Conservation (phyloP, 2,329 filamentous ascomycete genomes). For the Arthrobotrys pseudoclavata region DNA sequence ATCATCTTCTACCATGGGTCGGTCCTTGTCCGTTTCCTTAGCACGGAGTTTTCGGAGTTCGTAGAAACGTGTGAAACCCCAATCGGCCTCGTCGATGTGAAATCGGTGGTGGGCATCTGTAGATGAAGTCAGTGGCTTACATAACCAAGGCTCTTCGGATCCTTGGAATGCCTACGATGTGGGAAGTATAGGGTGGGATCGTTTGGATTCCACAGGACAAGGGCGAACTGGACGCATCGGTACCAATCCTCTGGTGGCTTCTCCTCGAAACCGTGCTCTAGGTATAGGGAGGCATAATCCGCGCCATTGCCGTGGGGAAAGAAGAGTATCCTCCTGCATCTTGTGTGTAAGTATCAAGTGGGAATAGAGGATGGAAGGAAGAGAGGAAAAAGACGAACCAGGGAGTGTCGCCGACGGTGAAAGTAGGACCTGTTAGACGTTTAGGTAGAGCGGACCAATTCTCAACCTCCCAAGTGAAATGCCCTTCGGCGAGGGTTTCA, state of each 20-base stretch:
- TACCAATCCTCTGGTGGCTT: conserved; percentile 92
- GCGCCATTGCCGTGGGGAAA: conserved; percentile 96
- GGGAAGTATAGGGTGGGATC: conserved; percentile 84
- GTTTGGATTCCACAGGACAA: conserved; percentile 94
- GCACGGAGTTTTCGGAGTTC: conserved; percentile 89
- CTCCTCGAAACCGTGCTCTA: conserved; percentile 89
- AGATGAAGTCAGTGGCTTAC: conserved; percentile 37
- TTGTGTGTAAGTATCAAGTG: background rate
- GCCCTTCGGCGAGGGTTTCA: conserved; percentile 80
- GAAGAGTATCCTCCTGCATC: conserved; percentile 85
- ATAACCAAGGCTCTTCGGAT: background rate
- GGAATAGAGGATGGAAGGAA: background rate
- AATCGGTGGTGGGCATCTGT: conserved; percentile 89
- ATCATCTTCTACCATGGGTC: conserved; percentile 83
- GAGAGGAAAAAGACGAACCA: conserved; percentile 74
- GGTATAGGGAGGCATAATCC: conserved; percentile 92
- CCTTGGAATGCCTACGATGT: conserved; percentile 73
- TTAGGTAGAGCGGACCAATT: conserved; percentile 82
- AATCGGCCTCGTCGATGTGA: conserved; percentile 95
- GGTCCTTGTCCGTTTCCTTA: conserved; percentile 73
- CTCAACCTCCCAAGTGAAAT: conserved; percentile 88
- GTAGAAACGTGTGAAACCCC: conserved; percentile 97
- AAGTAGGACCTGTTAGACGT: conserved; percentile 88
- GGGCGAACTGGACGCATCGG: conserved; percentile 93
- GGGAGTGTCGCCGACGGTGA: conserved; percentile 86